Conservation (phyloP, 345 rosid species). For the Rhizophora apiculata region DNA sequence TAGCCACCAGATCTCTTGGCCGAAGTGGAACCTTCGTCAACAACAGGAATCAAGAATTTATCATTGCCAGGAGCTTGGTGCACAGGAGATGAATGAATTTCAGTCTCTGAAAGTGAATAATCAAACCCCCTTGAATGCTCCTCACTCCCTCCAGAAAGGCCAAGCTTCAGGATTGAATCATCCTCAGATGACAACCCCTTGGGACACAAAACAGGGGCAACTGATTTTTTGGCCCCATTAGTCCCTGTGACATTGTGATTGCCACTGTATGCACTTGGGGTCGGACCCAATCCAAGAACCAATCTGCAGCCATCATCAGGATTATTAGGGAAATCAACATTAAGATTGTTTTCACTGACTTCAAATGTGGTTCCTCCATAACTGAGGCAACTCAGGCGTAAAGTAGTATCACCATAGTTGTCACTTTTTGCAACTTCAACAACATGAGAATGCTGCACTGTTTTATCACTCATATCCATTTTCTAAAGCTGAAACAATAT, state of each 20-base stretch:
- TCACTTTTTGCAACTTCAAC: slow-evolving; percentile 45
- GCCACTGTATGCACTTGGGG: slow-evolving; percentile 49
- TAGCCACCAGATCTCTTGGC: slow-evolving; percentile 91
- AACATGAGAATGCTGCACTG: slow-evolving; percentile 33
- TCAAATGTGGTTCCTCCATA: slow-evolving; percentile 45
- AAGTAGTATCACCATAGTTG: slow-evolving; percentile 59
- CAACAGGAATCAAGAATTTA: slow-evolving; percentile 47
- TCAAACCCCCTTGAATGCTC: slow-evolving; percentile 43
- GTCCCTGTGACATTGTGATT: slow-evolving; percentile 34
- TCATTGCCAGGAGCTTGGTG: slow-evolving; percentile 31
- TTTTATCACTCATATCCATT: slow-evolving; percentile 68
- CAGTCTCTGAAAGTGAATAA: slow-evolving; percentile 45
- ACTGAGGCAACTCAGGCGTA: slow-evolving; percentile 58
- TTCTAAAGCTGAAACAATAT: slow-evolving; percentile 12
- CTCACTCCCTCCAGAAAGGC: slow-evolving; percentile 56
- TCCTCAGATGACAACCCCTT: slow-evolving; percentile 44
- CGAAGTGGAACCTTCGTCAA: slow-evolving; percentile 92
- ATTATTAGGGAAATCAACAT: slow-evolving; percentile 41
- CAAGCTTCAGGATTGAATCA: slow-evolving; percentile 69
- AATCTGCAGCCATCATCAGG: slow-evolving; percentile 75
- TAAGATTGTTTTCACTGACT: slow-evolving; percentile 31
- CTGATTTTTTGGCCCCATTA: slow-evolving; percentile 41
- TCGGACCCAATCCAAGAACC: slow-evolving; percentile 92
- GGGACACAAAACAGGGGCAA: slow-evolving; percentile 19
- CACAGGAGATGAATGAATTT: slow-evolving; percentile 22